phyloP scores from a whole-genome alignment of 202 grass and related monocot genomes.

The Zizania palustris region DNA sequence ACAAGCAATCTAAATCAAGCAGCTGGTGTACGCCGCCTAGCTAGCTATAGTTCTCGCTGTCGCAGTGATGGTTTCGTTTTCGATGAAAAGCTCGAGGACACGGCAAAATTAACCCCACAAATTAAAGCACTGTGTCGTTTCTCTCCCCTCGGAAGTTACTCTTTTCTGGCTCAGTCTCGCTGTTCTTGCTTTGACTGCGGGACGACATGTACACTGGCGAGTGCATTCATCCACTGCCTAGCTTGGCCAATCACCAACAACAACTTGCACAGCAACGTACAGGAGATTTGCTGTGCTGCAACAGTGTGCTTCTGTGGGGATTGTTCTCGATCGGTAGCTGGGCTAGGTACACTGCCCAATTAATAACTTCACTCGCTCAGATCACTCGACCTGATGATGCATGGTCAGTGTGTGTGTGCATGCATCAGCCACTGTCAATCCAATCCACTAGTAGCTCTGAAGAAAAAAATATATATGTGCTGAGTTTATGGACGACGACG shows the following conservation, averaged over 20 bases:
- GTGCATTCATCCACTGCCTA: too few species aligned
- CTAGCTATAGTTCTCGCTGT: too few species aligned
- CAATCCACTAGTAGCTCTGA: too few species aligned
- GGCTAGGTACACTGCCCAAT: not conserved
- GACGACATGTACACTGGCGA: not conserved
- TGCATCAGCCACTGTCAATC: too few species aligned
- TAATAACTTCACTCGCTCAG: not conserved
- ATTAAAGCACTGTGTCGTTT: not conserved
- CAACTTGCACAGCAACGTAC: not conserved
- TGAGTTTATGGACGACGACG: too few species aligned
- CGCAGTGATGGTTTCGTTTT: not conserved
- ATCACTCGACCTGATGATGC: too few species aligned
- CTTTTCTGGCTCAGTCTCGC: not conserved
- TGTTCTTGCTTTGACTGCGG: slow-evolving; percentile 21
- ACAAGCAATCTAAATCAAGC: too few species aligned
- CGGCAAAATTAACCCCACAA: not conserved
- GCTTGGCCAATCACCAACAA: slow-evolving; percentile 12
- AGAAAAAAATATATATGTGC: too few species aligned
- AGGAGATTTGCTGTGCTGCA: slow-evolving; percentile 5
- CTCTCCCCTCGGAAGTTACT: not conserved
- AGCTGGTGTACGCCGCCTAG: too few species aligned
- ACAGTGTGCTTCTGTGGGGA: not conserved
- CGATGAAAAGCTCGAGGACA: not conserved
- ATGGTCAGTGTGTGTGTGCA: too few species aligned
- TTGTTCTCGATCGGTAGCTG: not conserved